These are phyloP conservation scores for Ramicandelaber brevisporus DNA, from an alignment of 192 early-diverging fungal genomes.

Conservation along the genomic window DNA sequence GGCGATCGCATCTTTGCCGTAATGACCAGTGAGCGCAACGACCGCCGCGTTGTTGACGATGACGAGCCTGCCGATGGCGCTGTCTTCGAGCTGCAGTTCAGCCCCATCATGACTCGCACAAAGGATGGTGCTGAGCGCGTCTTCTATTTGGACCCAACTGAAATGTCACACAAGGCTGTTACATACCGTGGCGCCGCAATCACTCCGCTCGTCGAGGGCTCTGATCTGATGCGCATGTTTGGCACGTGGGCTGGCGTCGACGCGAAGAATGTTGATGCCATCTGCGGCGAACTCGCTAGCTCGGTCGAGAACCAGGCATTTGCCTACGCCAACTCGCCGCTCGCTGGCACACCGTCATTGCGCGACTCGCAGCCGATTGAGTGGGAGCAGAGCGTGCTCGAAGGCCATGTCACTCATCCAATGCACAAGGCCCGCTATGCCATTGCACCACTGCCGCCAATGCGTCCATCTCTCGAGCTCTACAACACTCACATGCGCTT, in stretches of 20 bases:
- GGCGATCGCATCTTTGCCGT: conserved; percentile 5
- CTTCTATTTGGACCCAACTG: not conserved
- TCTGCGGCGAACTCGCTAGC: conserved; percentile 21
- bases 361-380: conserved; percentile 16
- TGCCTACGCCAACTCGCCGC: conserved; percentile 10
- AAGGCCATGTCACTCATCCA: conserved; percentile 43
- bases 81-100: conserved; percentile 4
- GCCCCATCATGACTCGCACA: conserved; percentile 6
- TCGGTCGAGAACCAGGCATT: conserved; percentile 21
- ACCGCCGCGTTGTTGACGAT: conserved; percentile 6
- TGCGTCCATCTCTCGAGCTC: conserved; percentile 14
- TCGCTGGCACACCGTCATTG: conserved; percentile 6
- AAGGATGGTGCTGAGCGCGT: conserved; percentile 4
- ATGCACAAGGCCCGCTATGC: conserved; percentile 35
- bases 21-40: conserved; percentile 4
- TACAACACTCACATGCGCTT: conserved; percentile 15
- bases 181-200: not conserved
- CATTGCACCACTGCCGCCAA: conserved; percentile 20
- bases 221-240: conserved; percentile 3
- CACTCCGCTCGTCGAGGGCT: not conserved
- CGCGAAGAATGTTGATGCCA: conserved; percentile 2
- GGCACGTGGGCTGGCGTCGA: not conserved
- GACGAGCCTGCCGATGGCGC: conserved; percentile 5
- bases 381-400: conserved; percentile 36
- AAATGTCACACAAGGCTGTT: not conserved